Conservation (phyloP, 257 asterid species). For the Scutellaria barbata region DNA sequence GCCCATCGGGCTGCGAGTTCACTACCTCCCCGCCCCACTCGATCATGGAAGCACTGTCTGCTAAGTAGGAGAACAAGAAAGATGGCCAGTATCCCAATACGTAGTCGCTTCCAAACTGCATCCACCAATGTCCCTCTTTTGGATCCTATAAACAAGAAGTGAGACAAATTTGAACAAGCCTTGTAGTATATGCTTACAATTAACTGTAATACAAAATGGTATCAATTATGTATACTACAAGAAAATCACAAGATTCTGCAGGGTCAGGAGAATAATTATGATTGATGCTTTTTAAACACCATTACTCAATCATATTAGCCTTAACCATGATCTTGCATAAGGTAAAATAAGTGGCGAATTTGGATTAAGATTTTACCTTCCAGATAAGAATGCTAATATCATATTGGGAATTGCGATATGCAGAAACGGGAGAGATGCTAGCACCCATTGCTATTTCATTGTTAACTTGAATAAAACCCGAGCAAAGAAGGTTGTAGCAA, state of each 20-base stretch:
- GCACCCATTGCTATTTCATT: constrained; percentile 94
- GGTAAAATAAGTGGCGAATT: constrained; percentile 23
- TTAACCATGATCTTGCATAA: constrained; percentile 34
- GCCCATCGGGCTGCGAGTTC: constrained; percentile 68
- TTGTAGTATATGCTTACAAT: too few species aligned
- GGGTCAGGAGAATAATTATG: constrained; percentile 37
- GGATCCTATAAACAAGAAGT: constrained; percentile 58
- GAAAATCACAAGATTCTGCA: constrained; percentile 48
- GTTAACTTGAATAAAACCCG: constrained; percentile 90
- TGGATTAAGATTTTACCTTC: constrained; percentile 69
- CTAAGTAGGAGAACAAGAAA: constrained; percentile 81
- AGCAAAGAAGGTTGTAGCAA: constrained; percentile 91
- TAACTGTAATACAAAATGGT: neutral
- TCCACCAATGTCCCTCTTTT: constrained; percentile 93
- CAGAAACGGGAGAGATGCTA: constrained; percentile 90
- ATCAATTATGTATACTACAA: neutral
- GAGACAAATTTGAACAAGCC: too few species aligned
- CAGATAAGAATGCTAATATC: constrained; percentile 85
- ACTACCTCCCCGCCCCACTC: constrained; percentile 97
- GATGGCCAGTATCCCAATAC: constrained; percentile 94
- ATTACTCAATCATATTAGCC: constrained; percentile 28
- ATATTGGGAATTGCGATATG: constrained; percentile 62
- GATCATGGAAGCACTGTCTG: constrained; percentile 83
- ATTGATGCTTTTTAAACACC: constrained; percentile 32
- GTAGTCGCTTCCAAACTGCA: constrained; percentile 82